These are phyloP conservation scores for Thuidium tamariscinum DNA, from an alignment of 225 moss, liverwort and hornwort genomes.

Conservation along the genomic window DNA sequence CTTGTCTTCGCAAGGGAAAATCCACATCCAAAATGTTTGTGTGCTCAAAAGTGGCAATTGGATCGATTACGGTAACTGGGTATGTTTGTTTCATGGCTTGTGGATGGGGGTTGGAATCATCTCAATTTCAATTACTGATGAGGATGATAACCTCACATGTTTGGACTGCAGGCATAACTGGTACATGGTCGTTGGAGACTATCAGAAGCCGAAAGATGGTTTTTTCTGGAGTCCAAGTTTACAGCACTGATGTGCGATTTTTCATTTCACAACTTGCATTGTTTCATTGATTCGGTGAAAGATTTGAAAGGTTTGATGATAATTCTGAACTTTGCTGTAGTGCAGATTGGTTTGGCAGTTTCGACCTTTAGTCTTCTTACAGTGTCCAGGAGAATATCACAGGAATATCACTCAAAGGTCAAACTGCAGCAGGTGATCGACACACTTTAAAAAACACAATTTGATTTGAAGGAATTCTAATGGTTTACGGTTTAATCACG, in stretches of 20 bases:
- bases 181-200: constrained; percentile 32
- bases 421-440: neutral
- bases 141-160: neutral
- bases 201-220: constrained; percentile 17
- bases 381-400: neutral
- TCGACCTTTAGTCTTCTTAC: neutral
- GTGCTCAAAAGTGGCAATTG: neutral
- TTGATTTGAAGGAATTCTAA: neutral
- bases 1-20: neutral
- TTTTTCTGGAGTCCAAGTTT: constrained; percentile 25
- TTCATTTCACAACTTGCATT: neutral
- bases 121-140: neutral
- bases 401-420: neutral
- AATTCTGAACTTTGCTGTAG: neutral
- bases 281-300: neutral
- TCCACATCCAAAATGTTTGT: neutral
- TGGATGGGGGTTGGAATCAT: neutral
- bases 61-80: neutral
- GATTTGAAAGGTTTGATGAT: neutral
- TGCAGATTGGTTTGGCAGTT: neutral
- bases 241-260: neutral
- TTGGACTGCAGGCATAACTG: constrained; percentile 16
- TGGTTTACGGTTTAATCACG: neutral
- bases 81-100: neutral
- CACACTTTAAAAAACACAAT: neutral